A percentile compares a stretch with the other conserved stretches of the same genome.
These are phyloP conservation scores for Tolypocladium sp. DNA, from an alignment of 2,329 filamentous ascomycete species.

Conservation along the genomic window DNA sequence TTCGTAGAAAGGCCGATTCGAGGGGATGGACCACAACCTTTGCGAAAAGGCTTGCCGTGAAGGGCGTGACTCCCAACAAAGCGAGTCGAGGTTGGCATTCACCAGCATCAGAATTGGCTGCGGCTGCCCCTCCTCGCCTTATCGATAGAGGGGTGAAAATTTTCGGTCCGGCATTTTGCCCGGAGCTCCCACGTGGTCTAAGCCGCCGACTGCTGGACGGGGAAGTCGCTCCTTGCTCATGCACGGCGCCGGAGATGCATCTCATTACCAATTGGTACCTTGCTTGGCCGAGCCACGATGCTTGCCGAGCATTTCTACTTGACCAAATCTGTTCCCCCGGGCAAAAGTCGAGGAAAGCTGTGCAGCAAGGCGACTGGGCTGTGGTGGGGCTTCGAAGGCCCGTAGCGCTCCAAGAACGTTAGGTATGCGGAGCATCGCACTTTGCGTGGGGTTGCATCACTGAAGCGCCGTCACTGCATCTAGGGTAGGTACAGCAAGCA, in stretches of 20 bases:
- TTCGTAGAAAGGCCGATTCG: not conserved
- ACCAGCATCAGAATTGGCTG: not conserved
- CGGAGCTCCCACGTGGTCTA: not conserved
- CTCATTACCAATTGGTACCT: not conserved
- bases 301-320: not conserved
- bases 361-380: not conserved
- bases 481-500: no score
- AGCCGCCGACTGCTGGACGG: not conserved
- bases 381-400: not conserved
- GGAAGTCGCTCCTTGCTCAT: not conserved
- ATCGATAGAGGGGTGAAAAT: conserved; percentile 11
- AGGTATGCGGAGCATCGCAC: not conserved
- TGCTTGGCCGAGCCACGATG: not conserved
- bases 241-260: not conserved
- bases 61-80: not conserved
- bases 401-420: no score
- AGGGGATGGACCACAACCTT: not conserved
- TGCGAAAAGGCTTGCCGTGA: not conserved
- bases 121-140: conserved; percentile 9
- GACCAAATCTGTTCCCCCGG: not conserved
- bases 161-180: conserved; percentile 9
- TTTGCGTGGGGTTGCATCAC: not conserved
- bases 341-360: not conserved
- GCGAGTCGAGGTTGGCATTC: not conserved
- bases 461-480: no score